Base-by-base conservation (phyloP, 169 alveolate species). In the Perkinsus olseni region DNA sequence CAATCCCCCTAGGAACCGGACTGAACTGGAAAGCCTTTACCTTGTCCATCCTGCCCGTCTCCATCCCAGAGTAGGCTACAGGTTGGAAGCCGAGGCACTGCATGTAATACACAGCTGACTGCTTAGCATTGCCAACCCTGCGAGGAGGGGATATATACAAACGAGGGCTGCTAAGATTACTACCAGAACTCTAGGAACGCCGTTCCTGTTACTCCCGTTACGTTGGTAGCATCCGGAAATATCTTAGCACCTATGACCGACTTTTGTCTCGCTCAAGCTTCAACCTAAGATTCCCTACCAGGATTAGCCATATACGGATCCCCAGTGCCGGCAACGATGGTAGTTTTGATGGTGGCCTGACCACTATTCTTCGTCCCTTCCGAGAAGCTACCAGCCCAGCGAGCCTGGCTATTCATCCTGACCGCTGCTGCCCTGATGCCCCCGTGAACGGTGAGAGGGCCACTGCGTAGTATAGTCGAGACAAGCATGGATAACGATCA, bases 51-150 rank as follows among this genome's bases (percentile, higher is more conserved):
- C 34, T 62, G 8, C 98, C 98, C 39, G 98, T 97, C 92, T 97
- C 98, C 37, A 97, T 95, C 4, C 98, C 98, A 92, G 95, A 74
- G 39, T 96, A 96, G 45, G 98, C 98, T 91, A 95, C 94, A 21
- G 96, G 96, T 38, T 95, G 93, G 93, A 97, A 96, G 38, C 98
- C 98, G 34, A 96, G 82, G 17, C 82, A 62, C 28, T 62, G 82
- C 82, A 62, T 62, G 34, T 62, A 62, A 24, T 62, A 62, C 1
- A 62, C 17, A 62, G 82, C 82, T 6, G 82, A 62, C 17, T 62
- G 82, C 82, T 62, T 62, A 62, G 82, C 82, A 62, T 62, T 62
- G 34, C 82, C 82, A 62, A 62, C 82, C 82, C 62, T 45, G 17
- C 62, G n/a, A n/a, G n/a, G n/a, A n/a, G n/a, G n/a, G n/a, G n/a